Conservation (phyloP, 495 filamentous ascomycete genomes). For the Aspergillus egyptiacus region DNA sequence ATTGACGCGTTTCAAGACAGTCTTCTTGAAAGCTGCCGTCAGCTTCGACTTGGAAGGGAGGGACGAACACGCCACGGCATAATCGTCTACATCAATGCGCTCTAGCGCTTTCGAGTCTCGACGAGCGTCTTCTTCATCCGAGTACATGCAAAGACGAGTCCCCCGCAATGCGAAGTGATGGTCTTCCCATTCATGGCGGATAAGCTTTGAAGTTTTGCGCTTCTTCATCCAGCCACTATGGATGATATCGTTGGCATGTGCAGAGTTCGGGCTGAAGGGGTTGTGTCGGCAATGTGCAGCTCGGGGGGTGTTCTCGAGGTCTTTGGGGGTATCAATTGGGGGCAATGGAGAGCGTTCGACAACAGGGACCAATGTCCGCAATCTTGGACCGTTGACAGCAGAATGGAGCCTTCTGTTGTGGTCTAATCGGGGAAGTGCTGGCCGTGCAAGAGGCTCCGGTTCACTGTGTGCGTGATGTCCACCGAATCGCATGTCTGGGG, state of each 20-base stretch:
- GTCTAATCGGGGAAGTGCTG: conserved; percentile 23
- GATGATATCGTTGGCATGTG: conserved; percentile 37
- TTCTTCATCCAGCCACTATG: conserved; percentile 91
- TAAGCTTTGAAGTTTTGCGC: conserved; percentile 77
- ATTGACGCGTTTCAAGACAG: conserved; percentile 58
- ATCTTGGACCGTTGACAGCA: background rate
- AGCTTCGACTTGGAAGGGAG: conserved; percentile 68
- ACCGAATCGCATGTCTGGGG: conserved; percentile 74
- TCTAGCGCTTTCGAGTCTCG: conserved; percentile 55
- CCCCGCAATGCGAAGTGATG: conserved; percentile 80
- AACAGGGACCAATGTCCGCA: conserved; percentile 8
- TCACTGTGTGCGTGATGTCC: conserved; percentile 46
- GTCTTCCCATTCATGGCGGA: conserved; percentile 92
- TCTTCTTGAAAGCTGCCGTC: conserved; percentile 79
- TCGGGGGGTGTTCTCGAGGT: conserved; percentile 26
- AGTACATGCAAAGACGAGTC: conserved; percentile 77
- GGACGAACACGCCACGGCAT: conserved; percentile 84
- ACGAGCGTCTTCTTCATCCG: conserved; percentile 50
- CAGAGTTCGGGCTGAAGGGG: conserved; percentile 19
- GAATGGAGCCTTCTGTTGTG: conserved; percentile 13
- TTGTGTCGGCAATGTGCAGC: conserved; percentile 19
- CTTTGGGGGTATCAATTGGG: conserved; percentile 31
- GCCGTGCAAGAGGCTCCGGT: background rate
- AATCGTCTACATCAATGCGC: conserved; percentile 90
- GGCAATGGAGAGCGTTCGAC: conserved; percentile 15